phyloP scores from a whole-genome alignment of 2,329 filamentous ascomycete genomes.

The Sporothrix phasma region DNA sequence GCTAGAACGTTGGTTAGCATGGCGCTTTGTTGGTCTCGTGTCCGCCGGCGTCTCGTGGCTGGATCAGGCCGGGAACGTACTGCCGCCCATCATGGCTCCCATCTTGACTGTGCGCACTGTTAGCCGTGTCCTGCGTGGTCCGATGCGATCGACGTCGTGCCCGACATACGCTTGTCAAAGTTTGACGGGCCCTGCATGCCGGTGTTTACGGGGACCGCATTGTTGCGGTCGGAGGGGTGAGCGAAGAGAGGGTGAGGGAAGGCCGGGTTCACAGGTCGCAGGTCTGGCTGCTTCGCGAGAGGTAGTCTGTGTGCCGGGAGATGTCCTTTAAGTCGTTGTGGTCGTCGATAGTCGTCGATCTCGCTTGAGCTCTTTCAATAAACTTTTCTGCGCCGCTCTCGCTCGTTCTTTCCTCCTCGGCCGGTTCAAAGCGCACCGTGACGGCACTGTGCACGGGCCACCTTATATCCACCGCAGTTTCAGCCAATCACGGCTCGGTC shows the following conservation, averaged over 20 bases:
- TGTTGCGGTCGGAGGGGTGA: slow-evolving; percentile 11
- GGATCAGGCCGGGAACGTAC: slow-evolving; percentile 54
- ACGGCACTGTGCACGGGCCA: slow-evolving; percentile 15
- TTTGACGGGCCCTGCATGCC: slow-evolving; percentile 37
- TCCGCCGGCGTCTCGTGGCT: not conserved
- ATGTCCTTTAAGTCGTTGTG: too few relatives aligned
- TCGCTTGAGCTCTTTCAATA: not conserved
- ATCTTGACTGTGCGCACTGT: slow-evolving; percentile 65
- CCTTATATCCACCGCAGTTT: not conserved
- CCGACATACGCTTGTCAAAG: slow-evolving; percentile 43
- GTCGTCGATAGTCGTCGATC: too few relatives aligned
- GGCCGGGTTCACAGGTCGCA: not conserved
- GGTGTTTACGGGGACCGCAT: slow-evolving; percentile 27
- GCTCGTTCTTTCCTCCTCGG: slow-evolving; percentile 1
- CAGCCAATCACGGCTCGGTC: slow-evolving; percentile 6
- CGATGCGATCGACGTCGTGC: slow-evolving; percentile 9
- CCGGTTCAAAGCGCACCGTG: slow-evolving; percentile 9
- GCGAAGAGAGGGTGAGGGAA: not conserved
- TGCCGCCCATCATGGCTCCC: slow-evolving; percentile 97
- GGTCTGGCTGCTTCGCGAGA: not conserved
- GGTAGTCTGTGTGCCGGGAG: too few relatives aligned
- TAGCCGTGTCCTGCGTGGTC: too few relatives aligned
- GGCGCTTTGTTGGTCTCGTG: too few relatives aligned
- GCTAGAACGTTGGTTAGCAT: slow-evolving; percentile 44
- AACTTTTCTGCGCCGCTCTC: not conserved